Base-by-base conservation (phyloP, 495 filamentous ascomycete genomes). In the Cercophora samala region DNA sequence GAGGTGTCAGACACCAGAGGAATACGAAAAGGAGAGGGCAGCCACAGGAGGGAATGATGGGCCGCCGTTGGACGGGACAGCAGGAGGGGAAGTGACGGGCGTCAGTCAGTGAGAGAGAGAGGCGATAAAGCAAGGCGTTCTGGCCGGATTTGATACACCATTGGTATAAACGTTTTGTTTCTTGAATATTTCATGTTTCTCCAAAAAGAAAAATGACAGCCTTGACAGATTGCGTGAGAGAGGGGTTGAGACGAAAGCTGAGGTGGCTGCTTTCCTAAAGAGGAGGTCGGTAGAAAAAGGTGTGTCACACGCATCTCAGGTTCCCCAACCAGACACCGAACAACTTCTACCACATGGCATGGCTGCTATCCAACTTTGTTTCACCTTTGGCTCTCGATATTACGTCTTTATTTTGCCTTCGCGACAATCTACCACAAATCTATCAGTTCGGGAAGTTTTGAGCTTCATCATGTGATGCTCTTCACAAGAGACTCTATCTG, bases 1-100 rank as follows among this genome's bases (percentile, higher is more conserved):
- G 24, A 97, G 93, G 79, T 98, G 96, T 78, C 92, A 90, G 81
- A 98, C 95, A 18, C 92, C 93, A 1, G 94, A 93, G 76, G 92
- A 99, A 81, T 97, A 91, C 89, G 87, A 90, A 81, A 88, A 84
- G 76, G 84, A 89, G 78, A 85, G 85, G 74, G 79, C 71, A 26
- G 66, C 70, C 0, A 72, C 74, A 5, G 64, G 66, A 29, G 74
- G 68, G 15, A 66, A 71, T 19, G 78, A 75, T 18, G 75, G 70
- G 19, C 80, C 81, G 23, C 77, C 80, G 3, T 22, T 82, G 42
- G 78, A 79, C 1, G 81, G 80, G 17, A 82, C 80, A 0, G 75
- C 75, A 3, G 71, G 58, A 2, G 81, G 81, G 0, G 76, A 76
- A 37, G 80, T 83, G 1, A 72, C 75, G 6, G 81, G 81, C 1